Percentiles rank a stretch among this genome's conserved stretches.
These are phyloP conservation scores for Dioscorea alata DNA, from an alignment of 106 monocot species.

Conservation along the genomic window DNA sequence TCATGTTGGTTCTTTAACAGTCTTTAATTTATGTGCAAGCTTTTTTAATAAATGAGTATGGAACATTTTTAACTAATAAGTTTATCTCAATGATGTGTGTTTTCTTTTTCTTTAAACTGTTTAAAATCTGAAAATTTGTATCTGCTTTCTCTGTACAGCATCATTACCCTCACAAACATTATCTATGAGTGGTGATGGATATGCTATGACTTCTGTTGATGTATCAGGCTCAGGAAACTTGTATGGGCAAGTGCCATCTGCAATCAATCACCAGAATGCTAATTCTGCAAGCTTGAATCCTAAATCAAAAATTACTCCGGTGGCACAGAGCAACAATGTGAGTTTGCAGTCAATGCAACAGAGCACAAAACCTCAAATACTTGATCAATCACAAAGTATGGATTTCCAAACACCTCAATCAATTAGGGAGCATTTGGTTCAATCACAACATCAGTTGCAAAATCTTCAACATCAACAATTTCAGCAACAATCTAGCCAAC, in stretches of 20 bases:
- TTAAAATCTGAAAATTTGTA: not conserved
- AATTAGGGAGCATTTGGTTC: conserved; percentile 31
- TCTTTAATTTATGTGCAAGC: too few species aligned
- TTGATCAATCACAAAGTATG: conserved; percentile 66
- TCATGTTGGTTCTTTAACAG: too few species aligned
- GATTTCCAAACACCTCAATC: conserved; percentile 50
- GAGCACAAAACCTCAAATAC: conserved; percentile 34
- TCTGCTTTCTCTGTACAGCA: conserved; percentile 24
- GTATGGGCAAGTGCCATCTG: conserved; percentile 40
- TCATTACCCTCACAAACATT: conserved; percentile 45
- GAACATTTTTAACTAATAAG: too few species aligned
- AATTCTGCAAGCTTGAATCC: conserved; percentile 43
- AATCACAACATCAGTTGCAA: conserved; percentile 45
- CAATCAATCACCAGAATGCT: conserved; percentile 40
- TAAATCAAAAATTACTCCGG: conserved; percentile 37
- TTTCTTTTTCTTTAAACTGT: not conserved
- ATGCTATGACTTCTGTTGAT: conserved; percentile 36
- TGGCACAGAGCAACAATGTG: conserved; percentile 26
- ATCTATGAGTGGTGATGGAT: conserved; percentile 49
- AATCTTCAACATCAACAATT: conserved; percentile 44
- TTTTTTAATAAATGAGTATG: not conserved
- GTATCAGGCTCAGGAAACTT: conserved; percentile 39
- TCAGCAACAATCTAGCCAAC: conserved; percentile 38
- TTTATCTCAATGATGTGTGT: not conserved
- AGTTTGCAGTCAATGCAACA: conserved; percentile 47